Conservation (phyloP, 768 basidiomycete species). For the Mrakia blollopis region DNA sequence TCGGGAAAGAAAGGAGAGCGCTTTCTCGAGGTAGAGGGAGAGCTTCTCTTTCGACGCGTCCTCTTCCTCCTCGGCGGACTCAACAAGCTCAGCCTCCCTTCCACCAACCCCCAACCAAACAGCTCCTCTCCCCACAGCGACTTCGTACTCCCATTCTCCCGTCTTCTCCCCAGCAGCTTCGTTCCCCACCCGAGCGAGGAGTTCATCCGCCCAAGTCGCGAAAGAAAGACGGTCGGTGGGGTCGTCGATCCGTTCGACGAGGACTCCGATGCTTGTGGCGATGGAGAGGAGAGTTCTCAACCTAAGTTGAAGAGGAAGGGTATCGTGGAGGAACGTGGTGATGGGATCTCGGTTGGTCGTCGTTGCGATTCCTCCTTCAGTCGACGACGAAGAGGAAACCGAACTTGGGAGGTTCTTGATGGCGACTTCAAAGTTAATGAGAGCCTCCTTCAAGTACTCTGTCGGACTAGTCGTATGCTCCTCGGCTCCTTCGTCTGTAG, state of each 20-base stretch:
- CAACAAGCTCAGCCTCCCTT: background rate
- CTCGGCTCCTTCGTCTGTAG: background rate
- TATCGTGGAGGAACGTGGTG: slow-evolving; percentile 10
- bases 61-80: background rate
- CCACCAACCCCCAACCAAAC: background rate
- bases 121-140: background rate
- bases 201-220: background rate
- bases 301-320: background rate
- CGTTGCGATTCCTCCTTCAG: background rate
- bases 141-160: background rate
- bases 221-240: background rate
- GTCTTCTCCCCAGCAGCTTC: too few species aligned
- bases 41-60: background rate
- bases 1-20: background rate
- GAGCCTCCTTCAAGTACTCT: background rate
- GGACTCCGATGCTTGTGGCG: background rate
- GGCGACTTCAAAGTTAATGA: background rate
- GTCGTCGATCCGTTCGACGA: background rate
- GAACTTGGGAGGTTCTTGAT: background rate
- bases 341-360: background rate
- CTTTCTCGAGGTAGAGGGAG: background rate
- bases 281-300: background rate
- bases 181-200: background rate
- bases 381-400: background rate
- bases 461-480: background rate